Conservation (phyloP, 1,139 yeast species). For the Zygotorulaspora mrakii region DNA sequence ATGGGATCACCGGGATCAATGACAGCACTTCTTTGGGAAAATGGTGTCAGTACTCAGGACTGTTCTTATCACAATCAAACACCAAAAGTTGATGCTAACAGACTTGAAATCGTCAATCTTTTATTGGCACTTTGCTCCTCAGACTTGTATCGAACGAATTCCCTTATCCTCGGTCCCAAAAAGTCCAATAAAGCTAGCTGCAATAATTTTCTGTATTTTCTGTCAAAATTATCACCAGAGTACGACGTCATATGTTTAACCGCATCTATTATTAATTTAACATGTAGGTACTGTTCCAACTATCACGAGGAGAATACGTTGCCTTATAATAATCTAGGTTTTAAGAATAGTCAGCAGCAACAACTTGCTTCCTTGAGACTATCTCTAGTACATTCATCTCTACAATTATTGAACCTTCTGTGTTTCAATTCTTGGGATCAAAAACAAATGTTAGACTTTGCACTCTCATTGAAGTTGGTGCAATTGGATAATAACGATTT, state of each 20-base stretch:
- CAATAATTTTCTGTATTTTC: conserved; percentile 53
- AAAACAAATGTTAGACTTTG: conserved; percentile 31
- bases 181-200: background rate
- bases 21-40: conserved; percentile 24
- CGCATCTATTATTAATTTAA: conserved; percentile 65
- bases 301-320: conserved; percentile 23
- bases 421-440: conserved; percentile 47
- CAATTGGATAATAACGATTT: conserved; percentile 20
- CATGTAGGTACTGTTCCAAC: conserved; percentile 43
- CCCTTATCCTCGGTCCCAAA: conserved; percentile 4
- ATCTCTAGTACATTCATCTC: conserved; percentile 51
- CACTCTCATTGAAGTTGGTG: conserved; percentile 42
- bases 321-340: conserved; percentile 16
- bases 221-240: conserved; percentile 53
- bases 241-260: conserved; percentile 51
- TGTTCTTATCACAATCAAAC: conserved; percentile 37
- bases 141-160: conserved; percentile 46
- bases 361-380: conserved; percentile 46
- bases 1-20: conserved; percentile 13
- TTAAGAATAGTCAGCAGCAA: conserved; percentile 20
- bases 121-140: conserved; percentile 61
- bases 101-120: conserved; percentile 63
- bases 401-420: conserved; percentile 61
- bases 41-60: conserved; percentile 25
- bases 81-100: conserved; percentile 55